These are phyloP conservation scores for Rhizophora apiculata DNA, from an alignment of 345 rosid species.

Conservation along the genomic window DNA sequence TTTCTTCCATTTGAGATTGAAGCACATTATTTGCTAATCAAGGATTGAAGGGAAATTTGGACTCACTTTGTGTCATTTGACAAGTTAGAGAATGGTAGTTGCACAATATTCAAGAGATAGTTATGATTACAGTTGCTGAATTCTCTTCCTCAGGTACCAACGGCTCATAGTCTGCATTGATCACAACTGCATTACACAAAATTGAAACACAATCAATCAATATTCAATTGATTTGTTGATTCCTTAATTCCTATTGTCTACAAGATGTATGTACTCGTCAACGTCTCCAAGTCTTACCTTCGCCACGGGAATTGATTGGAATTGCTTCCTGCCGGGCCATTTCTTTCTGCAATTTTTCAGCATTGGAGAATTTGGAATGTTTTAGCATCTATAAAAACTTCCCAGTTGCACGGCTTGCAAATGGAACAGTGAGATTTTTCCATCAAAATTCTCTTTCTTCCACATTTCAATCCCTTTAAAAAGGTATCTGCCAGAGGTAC, in stretches of 20 bases:
- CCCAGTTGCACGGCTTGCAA: background rate
- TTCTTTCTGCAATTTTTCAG: constrained; percentile 55
- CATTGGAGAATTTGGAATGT: background rate
- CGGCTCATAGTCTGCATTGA: constrained; percentile 71
- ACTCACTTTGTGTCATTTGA: background rate
- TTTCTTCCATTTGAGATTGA: constrained; percentile 72
- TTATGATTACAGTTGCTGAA: constrained; percentile 48
- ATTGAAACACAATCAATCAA: background rate
- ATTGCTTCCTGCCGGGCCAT: constrained; percentile 40
- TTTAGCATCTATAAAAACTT: background rate
- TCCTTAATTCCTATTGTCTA: too few relatives aligned
- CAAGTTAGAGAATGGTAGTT: background rate
- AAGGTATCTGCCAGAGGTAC: constrained; percentile 9
- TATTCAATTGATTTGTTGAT: background rate
- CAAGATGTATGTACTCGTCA: background rate
- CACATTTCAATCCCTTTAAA: constrained; percentile 14
- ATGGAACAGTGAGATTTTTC: background rate
- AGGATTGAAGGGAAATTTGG: background rate
- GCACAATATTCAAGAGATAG: background rate
- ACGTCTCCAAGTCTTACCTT: constrained; percentile 48
- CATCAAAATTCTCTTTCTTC: constrained; percentile 10
- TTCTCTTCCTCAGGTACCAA: constrained; percentile 66
- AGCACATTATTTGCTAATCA: constrained; percentile 56
- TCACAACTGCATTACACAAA: constrained; percentile 46
- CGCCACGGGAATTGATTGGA: constrained; percentile 59